These are phyloP conservation scores for Symbiodinium natans DNA, from an alignment of 73 alveolate species.

Conservation along the genomic window DNA sequence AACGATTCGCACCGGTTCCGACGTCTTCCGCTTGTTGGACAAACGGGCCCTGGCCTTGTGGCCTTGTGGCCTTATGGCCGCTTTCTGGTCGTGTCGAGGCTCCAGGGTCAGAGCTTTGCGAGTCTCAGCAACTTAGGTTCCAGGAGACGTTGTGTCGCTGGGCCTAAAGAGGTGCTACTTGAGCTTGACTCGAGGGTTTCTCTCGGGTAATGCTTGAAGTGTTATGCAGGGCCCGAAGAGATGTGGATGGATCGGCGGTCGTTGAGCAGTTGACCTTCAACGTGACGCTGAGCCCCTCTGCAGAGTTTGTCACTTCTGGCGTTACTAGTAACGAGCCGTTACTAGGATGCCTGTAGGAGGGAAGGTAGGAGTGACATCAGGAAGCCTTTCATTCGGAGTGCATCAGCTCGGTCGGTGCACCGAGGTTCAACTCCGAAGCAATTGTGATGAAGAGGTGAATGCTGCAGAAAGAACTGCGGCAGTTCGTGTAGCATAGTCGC, in stretches of 20 bases:
- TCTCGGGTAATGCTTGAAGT: neutral
- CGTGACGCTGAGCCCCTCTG: conserved; percentile 28
- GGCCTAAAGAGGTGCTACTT: conserved; percentile 41
- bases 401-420: neutral
- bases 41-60: conserved; percentile 31
- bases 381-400: no score
- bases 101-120: no score
- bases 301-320: no score
- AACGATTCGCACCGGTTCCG: conserved; percentile 51
- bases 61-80: neutral
- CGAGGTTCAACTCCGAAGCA: neutral
- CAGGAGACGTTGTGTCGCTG: conserved; percentile 63
- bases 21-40: conserved; percentile 77
- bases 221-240: conserved; percentile 53
- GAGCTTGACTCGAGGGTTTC: neutral
- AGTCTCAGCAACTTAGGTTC: neutral
- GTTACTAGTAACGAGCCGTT: no score
- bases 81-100: neutral
- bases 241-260: conserved; percentile 17
- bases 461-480: neutral
- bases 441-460: neutral
- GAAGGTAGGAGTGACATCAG: no score
- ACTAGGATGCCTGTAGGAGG: no score
- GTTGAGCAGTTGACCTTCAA: conserved; percentile 36
- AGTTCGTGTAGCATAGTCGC: neutral